Evolutionary conservation across 2,329 filamentous ascomycete genomes (phyloP).

Genomic region (Zasmidium angulare): DNA sequence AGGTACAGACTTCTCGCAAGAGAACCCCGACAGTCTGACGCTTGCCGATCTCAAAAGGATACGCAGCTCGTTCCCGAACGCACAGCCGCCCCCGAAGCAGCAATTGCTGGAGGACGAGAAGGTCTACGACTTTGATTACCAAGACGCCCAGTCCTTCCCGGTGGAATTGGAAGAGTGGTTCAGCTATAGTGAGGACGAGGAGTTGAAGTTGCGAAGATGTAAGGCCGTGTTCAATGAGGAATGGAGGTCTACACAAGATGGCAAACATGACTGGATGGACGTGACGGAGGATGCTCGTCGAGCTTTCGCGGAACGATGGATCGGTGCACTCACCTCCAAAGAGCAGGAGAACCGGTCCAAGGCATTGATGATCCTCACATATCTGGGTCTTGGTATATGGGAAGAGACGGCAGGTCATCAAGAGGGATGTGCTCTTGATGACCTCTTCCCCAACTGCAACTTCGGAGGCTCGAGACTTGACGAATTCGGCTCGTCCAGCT

Average conservation of each 20-base stretch:
- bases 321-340: constrained; percentile 35
- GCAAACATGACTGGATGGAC: constrained; percentile 63
- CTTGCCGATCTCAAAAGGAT: constrained; percentile 48
- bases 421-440: constrained; percentile 26
- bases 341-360: constrained; percentile 32
- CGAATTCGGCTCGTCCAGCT: constrained; percentile 35
- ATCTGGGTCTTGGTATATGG: constrained; percentile 51
- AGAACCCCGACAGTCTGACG: constrained; percentile 47
- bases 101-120: constrained; percentile 32
- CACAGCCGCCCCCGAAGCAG: constrained; percentile 34
- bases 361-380: constrained; percentile 46
- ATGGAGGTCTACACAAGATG: constrained; percentile 55
- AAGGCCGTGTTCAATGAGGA: constrained; percentile 74
- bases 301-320: constrained; percentile 55
- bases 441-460: constrained; percentile 26
- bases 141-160: constrained; percentile 60
- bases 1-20: constrained; percentile 28
- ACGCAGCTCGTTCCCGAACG: constrained; percentile 44
- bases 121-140: constrained; percentile 73
- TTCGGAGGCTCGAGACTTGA: constrained; percentile 32
- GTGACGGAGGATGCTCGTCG: constrained; percentile 57
- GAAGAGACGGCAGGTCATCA: constrained; percentile 48
- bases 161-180: constrained; percentile 99
- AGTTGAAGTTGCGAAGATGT: constrained; percentile 72
- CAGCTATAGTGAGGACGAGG: constrained; percentile 83